These are phyloP conservation scores for Naganishia sp. DNA, from an alignment of 1,284 basidiomycete genomes.

Conservation along the genomic window DNA sequence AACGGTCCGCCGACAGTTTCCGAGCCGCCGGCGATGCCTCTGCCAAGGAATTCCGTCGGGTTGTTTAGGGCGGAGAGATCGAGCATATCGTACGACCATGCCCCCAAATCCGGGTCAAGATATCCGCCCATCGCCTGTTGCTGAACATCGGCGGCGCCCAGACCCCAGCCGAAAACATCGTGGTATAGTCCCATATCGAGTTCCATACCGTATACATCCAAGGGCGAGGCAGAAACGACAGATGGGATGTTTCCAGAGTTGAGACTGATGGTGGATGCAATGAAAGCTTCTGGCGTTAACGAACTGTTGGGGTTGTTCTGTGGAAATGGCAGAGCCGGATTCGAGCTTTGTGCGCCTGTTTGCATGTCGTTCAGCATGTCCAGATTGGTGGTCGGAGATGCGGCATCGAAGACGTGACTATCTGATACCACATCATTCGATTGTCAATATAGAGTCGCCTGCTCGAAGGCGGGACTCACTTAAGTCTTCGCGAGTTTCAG, in stretches of 20 bases:
- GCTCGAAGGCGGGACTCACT: too few species aligned
- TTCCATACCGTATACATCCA: conserved; percentile 13
- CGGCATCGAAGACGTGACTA: neutral
- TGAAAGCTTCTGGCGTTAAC: conserved; percentile 21
- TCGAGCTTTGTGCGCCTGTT: neutral
- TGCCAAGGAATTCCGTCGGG: conserved; percentile 11
- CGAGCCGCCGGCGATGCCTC: neutral
- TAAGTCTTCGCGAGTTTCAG: neutral
- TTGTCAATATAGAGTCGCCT: too few species aligned
- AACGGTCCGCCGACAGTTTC: conserved; percentile 15
- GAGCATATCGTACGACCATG: conserved; percentile 42
- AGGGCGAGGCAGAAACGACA: conserved; percentile 11
- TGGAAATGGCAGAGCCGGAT: neutral
- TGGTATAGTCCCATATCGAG: conserved; percentile 36
- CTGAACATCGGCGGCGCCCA: conserved; percentile 39
- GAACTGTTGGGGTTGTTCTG: conserved; percentile 19
- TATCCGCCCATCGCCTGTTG: conserved; percentile 29
- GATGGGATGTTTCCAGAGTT: conserved; percentile 20
- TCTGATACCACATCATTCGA: too few species aligned
- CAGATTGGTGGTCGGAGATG: neutral
- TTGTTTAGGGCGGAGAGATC: conserved; percentile 42
- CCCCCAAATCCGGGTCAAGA: neutral
- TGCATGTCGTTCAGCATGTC: neutral
- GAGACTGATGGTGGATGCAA: conserved; percentile 13
- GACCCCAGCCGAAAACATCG: conserved; percentile 45